Evolutionary conservation across 805 yeast species (phyloP), one percentile per base, ranked within the genome.

Genomic region (Saccharomycopsis fermentans): DNA sequence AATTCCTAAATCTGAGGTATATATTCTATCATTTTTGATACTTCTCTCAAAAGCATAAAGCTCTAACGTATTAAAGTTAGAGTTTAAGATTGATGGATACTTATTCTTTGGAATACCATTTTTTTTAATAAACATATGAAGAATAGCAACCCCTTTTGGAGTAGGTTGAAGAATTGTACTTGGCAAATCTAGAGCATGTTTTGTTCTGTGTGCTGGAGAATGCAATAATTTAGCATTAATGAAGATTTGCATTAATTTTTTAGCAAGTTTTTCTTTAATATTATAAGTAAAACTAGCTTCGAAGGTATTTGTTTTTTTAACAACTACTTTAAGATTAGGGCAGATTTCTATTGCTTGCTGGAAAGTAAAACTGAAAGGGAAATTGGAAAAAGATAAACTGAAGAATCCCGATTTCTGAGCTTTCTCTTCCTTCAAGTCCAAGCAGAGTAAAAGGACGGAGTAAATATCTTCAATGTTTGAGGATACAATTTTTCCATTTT

Each of bases 61-160:
- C 16, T 81, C 77, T 90, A 89, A 83, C 0, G 96, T 79, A 69
- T 90, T 90, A 65, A 84, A 77, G 34, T 68, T 70, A 0, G 90
- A 80, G 3, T 66, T 65, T 24, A 89, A 65, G n/a, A 86, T 75
- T 0, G 68, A 65, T 0, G 84, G 84, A 27, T 72, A 65, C 0
- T 63, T 58, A 0, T 65, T 60, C 16, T 69, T 69, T 52, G 71
- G 74, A 54, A 83, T 68, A 0, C 90, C 95, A 53, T 77, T 69
- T 48, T 74, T 78, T 55, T 75, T 73, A 61, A 86, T 82, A 67
- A 84, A 89, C 17, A 75, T 73, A 55, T 81, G 81, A 1, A 91
- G 69, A 0, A 89, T 66, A 0, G 90, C 83, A 6, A 90, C 82
- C 1, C 97, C 98, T 66, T 92, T 92, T 0, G 97, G 90, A 0